Percentiles rank a stretch among this genome's conserved stretches.
Evolutionary conservation across 1,284 basidiomycete species (phyloP).

Genomic region (Sanghuangporus weigelae): DNA sequence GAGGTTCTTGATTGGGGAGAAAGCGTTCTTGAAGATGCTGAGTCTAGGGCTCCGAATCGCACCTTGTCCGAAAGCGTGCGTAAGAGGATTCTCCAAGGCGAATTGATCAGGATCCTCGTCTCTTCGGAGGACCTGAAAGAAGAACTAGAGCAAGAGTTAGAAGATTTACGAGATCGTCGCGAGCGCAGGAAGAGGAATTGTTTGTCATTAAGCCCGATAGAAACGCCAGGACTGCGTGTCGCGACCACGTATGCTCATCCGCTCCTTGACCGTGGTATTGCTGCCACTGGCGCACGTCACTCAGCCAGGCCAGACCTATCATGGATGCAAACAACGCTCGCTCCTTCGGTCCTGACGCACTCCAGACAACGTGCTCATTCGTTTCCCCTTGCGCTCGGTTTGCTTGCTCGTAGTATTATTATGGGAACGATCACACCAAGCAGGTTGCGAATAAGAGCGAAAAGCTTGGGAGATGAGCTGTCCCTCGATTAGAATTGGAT

Average conservation of each 20-base stretch:
- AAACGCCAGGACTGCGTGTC: not conserved
- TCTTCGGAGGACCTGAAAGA: slow-evolving; percentile 9
- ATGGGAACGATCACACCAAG: slow-evolving; percentile 11
- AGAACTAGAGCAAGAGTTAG: slow-evolving; percentile 5
- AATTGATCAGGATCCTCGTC: slow-evolving; percentile 8
- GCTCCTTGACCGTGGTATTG: slow-evolving; percentile 1
- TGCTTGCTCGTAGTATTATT: slow-evolving; percentile 11
- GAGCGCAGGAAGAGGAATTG: not conserved
- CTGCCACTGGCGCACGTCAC: not conserved
- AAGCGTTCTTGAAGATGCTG: not conserved
- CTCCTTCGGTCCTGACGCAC: slow-evolving; percentile 1
- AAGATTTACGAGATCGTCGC: not conserved
- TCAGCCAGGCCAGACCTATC: not conserved
- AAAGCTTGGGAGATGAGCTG: slow-evolving; percentile 6
- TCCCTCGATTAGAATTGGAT: not conserved
- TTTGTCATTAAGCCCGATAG: not conserved
- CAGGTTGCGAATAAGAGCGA: slow-evolving; percentile 4
- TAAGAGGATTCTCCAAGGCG: slow-evolving; percentile 5
- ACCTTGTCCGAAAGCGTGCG: slow-evolving; percentile 1
- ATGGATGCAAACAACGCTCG: not conserved
- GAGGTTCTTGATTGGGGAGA: slow-evolving; percentile 10
- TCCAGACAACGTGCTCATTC: slow-evolving; percentile 12
- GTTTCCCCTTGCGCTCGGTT: slow-evolving; percentile 11
- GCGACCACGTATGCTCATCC: slow-evolving; percentile 9
- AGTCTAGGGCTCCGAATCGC: not conserved